Percentiles rank a stretch among this genome's conserved stretches.
Conservation (phyloP, 2,329 filamentous ascomycete genomes). For the Bertia moriformis region DNA sequence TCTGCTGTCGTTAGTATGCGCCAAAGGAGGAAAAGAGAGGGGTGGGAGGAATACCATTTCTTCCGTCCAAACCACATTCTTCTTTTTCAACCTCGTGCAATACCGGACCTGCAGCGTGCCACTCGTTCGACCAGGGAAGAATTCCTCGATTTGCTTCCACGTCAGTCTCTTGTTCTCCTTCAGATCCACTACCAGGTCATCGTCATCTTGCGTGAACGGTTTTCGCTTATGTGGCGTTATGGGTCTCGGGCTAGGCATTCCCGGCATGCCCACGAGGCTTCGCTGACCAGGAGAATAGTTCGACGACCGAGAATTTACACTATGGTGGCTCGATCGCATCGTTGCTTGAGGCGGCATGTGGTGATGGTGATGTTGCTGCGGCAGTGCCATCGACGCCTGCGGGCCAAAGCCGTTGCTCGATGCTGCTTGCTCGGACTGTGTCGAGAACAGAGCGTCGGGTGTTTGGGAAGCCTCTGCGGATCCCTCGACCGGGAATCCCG, state of each 20-base stretch:
- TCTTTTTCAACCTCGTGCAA: constrained; percentile 51
- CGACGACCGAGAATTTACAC: not conserved
- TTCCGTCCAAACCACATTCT: constrained; percentile 48
- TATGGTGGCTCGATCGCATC: not conserved
- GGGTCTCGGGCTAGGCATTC: not conserved
- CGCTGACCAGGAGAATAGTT: not conserved
- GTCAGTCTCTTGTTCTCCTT: constrained; percentile 52
- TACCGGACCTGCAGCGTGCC: constrained; percentile 51
- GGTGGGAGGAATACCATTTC: constrained; percentile 32
- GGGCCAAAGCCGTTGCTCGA: not conserved
- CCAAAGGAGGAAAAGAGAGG: not conserved
- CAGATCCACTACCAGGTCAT: constrained; percentile 41
- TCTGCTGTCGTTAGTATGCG: constrained; percentile 15
- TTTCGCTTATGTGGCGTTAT: not conserved
- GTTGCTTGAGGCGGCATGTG: not conserved
- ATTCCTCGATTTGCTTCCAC: constrained; percentile 55
- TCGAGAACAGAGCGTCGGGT: not conserved
- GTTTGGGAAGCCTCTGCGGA: not conserved
- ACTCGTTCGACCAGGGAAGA: constrained; percentile 47
- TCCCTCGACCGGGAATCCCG: not conserved
- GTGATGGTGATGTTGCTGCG: not conserved
- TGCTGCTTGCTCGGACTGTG: not conserved
- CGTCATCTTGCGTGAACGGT: constrained; percentile 49
- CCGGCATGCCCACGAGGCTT: not conserved
- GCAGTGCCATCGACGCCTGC: not conserved